Evolutionary conservation across 768 basidiomycete genomes (phyloP).

Genomic region (Collybia nuda): DNA sequence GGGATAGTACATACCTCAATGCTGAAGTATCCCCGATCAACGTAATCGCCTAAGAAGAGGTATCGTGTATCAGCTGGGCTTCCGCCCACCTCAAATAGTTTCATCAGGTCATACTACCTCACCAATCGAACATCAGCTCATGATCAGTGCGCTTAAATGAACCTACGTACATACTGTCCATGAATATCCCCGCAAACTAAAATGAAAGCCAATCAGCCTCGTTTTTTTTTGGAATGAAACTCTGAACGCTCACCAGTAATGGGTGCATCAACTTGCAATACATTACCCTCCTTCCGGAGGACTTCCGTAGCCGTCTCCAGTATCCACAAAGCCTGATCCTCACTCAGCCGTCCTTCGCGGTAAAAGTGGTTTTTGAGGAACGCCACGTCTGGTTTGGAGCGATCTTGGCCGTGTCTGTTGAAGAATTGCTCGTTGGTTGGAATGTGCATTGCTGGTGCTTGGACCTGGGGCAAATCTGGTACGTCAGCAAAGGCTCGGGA

Average conservation of each 20-base stretch:
- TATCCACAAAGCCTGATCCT: constrained; percentile 95
- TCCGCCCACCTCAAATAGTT: constrained; percentile 91
- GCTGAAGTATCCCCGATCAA: constrained; percentile 91
- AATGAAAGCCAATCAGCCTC: neutral
- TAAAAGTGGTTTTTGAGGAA: constrained; percentile 99
- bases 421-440: constrained; percentile 96
- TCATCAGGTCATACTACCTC: constrained; percentile 87
- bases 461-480: constrained; percentile 59
- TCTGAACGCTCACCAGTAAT: constrained; percentile 75
- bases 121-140: constrained; percentile 4
- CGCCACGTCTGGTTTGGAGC: constrained; percentile 89
- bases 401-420: constrained; percentile 67
- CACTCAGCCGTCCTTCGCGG: constrained; percentile 89
- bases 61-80: constrained; percentile 94
- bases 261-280: constrained; percentile 93
- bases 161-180: constrained; percentile 89
- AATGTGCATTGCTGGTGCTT: constrained; percentile 93
- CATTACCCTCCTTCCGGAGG: constrained; percentile 81
- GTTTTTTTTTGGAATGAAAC: neutral
- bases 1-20: constrained; percentile 63
- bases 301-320: constrained; percentile 85
- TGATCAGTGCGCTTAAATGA: neutral
- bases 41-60: constrained; percentile 91
- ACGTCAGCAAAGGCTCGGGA: neutral
- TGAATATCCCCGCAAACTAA: constrained; percentile 97